Conservation (phyloP, 805 yeast genomes). For the Lipomyces sp. region DNA sequence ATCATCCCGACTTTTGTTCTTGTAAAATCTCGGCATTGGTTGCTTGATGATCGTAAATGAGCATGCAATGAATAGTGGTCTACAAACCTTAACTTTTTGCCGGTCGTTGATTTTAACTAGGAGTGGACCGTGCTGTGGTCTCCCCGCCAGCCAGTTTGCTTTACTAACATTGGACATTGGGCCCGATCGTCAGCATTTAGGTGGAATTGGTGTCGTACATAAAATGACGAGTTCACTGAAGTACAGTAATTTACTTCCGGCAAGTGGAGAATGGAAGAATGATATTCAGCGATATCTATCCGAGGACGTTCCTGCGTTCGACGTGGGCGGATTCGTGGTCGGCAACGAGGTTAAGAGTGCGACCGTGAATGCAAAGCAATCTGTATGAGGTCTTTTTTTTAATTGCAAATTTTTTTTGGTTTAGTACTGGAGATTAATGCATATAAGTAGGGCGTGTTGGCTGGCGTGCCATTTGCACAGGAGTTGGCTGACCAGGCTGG, state of each 20-base stretch:
- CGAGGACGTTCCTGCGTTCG: conserved; percentile 93
- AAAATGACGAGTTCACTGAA: conserved; percentile 15
- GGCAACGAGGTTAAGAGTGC: conserved; percentile 76
- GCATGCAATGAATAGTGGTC: no score
- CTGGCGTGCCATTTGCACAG: conserved; percentile 87
- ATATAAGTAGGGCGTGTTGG: conserved; percentile 61
- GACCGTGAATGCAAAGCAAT: conserved; percentile 76
- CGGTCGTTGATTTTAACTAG: no score
- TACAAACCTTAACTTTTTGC: no score
- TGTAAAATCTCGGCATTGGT: no score
- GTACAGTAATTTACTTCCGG: conserved; percentile 65
- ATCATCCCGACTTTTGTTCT: background rate
- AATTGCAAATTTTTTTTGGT: no score
- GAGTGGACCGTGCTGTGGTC: no score
- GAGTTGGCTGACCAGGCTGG: conserved; percentile 83
- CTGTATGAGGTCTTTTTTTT: conserved; percentile 33
- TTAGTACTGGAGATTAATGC: no score
- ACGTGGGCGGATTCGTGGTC: conserved; percentile 94
- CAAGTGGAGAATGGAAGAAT: conserved; percentile 79
- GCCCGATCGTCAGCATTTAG: no score
- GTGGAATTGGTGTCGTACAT: background rate
- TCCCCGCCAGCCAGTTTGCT: no score
- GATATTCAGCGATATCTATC: conserved; percentile 74
- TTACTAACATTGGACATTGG: no score
- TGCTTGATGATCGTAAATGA: no score